A percentile compares a stretch with the other conserved stretches of the same genome.
These are phyloP conservation scores for Petrea volubilis DNA, from an alignment of 257 asterid species.

Conservation along the genomic window DNA sequence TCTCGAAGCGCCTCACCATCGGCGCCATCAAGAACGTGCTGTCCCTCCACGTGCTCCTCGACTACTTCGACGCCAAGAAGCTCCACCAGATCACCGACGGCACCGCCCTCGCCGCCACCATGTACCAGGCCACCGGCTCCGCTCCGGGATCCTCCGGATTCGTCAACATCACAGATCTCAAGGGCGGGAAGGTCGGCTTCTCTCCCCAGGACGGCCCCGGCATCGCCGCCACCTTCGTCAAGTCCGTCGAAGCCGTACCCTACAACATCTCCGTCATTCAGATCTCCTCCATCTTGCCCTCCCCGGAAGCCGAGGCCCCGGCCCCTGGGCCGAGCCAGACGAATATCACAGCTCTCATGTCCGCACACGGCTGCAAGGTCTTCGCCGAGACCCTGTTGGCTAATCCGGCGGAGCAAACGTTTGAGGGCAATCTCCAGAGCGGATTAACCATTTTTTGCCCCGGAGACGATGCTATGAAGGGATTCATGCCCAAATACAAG, in stretches of 20 bases:
- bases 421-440: slow-evolving; percentile 39
- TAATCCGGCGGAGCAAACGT: slow-evolving; percentile 58
- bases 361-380: slow-evolving; percentile 70
- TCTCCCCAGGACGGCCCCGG: slow-evolving; percentile 38
- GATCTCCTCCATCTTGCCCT: slow-evolving; percentile 52
- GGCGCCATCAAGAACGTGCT: slow-evolving; percentile 51
- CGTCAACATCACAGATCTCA: slow-evolving; percentile 56
- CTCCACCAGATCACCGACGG: slow-evolving; percentile 71
- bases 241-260: slow-evolving; percentile 41
- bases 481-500: slow-evolving; percentile 48
- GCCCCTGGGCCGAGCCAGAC: slow-evolving; percentile 52
- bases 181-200: slow-evolving; percentile 72
- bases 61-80: slow-evolving; percentile 69
- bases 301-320: slow-evolving; percentile 72
- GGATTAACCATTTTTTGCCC: slow-evolving; percentile 82
- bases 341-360: slow-evolving; percentile 58
- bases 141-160: slow-evolving; percentile 73
- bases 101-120: slow-evolving; percentile 66
- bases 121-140: slow-evolving; percentile 72
- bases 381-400: slow-evolving; percentile 62
- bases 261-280: slow-evolving; percentile 73
- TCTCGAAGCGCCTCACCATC: slow-evolving; percentile 44
- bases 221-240: slow-evolving; percentile 48
- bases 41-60: slow-evolving; percentile 67
- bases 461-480: slow-evolving; percentile 68